Conservation (phyloP, 345 rosid genomes). For the Conringia planisiliqua region DNA sequence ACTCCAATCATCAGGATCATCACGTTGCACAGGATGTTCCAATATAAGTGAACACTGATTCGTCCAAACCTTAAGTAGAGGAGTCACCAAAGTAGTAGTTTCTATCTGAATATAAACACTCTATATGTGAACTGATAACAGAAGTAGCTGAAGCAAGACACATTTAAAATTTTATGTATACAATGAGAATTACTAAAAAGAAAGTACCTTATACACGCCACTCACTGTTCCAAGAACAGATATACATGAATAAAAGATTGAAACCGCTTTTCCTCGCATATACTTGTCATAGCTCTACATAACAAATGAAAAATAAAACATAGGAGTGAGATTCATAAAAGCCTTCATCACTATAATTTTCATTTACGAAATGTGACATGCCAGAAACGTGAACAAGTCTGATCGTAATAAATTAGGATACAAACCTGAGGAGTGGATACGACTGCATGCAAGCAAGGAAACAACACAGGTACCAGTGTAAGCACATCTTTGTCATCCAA, state of each 20-base stretch:
- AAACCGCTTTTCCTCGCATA: slow-evolving; percentile 70
- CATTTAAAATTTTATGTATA: slow-evolving; percentile 7
- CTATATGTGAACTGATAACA: slow-evolving; percentile 34
- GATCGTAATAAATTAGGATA: slow-evolving; percentile 1
- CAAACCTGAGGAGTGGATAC: slow-evolving; percentile 82
- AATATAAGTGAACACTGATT: slow-evolving; percentile 61
- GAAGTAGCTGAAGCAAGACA: slow-evolving; percentile 25
- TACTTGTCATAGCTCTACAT: slow-evolving; percentile 70
- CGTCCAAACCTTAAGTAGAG: slow-evolving; percentile 75
- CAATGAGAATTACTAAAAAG: not conserved
- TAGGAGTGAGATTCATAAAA: slow-evolving; percentile 5
- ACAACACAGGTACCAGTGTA: slow-evolving; percentile 61
- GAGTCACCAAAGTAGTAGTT: slow-evolving; percentile 50
- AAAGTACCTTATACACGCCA: slow-evolving; percentile 74
- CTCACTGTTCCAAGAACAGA: slow-evolving; percentile 79
- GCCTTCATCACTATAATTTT: not conserved
- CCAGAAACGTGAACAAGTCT: slow-evolving; percentile 1
- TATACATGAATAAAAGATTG: slow-evolving; percentile 74
- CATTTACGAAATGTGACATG: not conserved
- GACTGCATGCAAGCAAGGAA: slow-evolving; percentile 74
- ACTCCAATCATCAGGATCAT: slow-evolving; percentile 96
- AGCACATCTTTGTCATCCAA: slow-evolving; percentile 83
- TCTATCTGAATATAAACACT: slow-evolving; percentile 60
- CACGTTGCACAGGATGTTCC: slow-evolving; percentile 65
- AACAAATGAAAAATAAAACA: slow-evolving; percentile 9